These are phyloP conservation scores for Wickerhamiella infanticola DNA, from an alignment of 1,139 yeast genomes.

Conservation along the genomic window DNA sequence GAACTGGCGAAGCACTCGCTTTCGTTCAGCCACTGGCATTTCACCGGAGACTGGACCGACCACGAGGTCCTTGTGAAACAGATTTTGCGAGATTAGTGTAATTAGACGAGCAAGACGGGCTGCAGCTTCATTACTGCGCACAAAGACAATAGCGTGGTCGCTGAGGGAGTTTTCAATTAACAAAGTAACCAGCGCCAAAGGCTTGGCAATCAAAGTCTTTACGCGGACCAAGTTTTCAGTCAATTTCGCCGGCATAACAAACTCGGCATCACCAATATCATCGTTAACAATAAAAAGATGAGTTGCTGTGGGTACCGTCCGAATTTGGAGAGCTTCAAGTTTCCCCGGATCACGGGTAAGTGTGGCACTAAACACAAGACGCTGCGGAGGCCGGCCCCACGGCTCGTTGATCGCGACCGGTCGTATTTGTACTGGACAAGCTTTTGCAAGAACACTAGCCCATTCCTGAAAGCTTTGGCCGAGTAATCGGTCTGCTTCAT, in stretches of 20 bases:
- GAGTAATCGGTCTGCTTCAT: slow-evolving; percentile 86
- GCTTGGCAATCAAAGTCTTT: slow-evolving; percentile 37
- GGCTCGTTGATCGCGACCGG: slow-evolving; percentile 3
- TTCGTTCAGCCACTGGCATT: slow-evolving; percentile 22
- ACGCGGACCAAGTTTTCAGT: slow-evolving; percentile 20
- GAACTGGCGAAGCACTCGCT: slow-evolving; percentile 37
- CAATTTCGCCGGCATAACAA: slow-evolving; percentile 25
- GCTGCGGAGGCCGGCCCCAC: slow-evolving; percentile 28
- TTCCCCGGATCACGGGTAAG: slow-evolving; percentile 87
- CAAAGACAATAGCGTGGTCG: slow-evolving; percentile 42
- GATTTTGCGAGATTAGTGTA: slow-evolving; percentile 28
- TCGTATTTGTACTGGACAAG: slow-evolving; percentile 20
- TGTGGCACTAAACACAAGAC: slow-evolving; percentile 83
- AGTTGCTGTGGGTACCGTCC: slow-evolving; percentile 33
- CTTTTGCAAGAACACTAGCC: slow-evolving; percentile 52
- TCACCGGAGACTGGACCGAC: slow-evolving; percentile 26
- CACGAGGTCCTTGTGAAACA: slow-evolving; percentile 13
- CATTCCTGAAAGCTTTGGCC: slow-evolving; percentile 91
- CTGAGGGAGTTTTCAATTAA: slow-evolving; percentile 25
- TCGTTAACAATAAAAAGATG: slow-evolving; percentile 46
- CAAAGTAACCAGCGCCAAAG: slow-evolving; percentile 49
- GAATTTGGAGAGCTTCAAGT: slow-evolving; percentile 51
- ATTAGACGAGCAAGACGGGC: slow-evolving; percentile 55
- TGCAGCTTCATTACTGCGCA: slow-evolving; percentile 77
- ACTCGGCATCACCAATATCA: slow-evolving; percentile 32